Conservation (phyloP, 306 rosid species). For the Amphicarpaea edgeworthii region DNA sequence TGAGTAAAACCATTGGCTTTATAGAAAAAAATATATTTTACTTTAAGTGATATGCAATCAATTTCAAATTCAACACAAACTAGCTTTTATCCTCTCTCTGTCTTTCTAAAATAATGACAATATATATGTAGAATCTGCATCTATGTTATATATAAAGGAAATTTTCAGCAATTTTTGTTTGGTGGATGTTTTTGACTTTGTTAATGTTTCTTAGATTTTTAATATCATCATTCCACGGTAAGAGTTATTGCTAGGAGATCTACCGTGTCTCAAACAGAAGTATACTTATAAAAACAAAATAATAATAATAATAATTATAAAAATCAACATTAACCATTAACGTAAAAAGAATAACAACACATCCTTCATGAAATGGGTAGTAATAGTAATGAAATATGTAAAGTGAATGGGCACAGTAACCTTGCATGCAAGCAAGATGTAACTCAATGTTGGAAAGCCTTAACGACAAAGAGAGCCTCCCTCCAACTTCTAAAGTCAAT, state of each 20-base stretch:
- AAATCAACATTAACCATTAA: too few relatives aligned
- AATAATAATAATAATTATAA: too few relatives aligned
- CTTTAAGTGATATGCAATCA: too few relatives aligned
- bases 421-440: conserved; percentile 50
- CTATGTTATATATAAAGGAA: neutral
- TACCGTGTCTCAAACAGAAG: too few relatives aligned
- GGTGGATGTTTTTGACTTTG: neutral
- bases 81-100: neutral
- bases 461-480: conserved; percentile 60
- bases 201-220: neutral
- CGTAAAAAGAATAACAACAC: too few relatives aligned
- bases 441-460: conserved; percentile 62
- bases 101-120: neutral
- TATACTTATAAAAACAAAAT: too few relatives aligned
- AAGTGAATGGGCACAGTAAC: conserved; percentile 26
- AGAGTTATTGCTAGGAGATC: too few relatives aligned
- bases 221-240: neutral
- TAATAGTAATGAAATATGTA: too few relatives aligned
- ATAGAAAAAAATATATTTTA: too few relatives aligned
- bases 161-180: neutral
- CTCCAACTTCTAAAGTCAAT: conserved; percentile 54
- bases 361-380: neutral
- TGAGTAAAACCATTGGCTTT: neutral
- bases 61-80: neutral
- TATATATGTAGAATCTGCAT: neutral